Conservation (phyloP, 495 filamentous ascomycete genomes). For the Hyaloscypha bicolor region DNA sequence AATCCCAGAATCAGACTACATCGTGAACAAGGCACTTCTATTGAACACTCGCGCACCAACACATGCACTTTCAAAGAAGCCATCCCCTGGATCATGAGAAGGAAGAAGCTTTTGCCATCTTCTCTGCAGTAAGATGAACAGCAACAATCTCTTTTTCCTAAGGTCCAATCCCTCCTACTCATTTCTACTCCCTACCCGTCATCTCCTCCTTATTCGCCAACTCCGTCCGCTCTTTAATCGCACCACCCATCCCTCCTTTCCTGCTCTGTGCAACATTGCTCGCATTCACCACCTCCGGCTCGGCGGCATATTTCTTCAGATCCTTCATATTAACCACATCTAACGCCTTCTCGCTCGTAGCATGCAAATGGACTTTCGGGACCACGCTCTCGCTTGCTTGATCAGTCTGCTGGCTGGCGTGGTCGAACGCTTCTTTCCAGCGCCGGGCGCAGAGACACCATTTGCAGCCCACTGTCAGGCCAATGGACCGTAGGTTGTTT, state of each 20-base stretch:
- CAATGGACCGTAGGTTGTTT: conserved; percentile 56
- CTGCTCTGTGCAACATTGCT: conserved; percentile 18
- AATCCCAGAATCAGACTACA: too few relatives aligned
- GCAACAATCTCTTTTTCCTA: too few relatives aligned
- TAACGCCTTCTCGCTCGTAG: conserved; percentile 52
- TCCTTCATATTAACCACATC: conserved; percentile 45
- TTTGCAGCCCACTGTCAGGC: conserved; percentile 56
- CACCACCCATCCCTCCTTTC: conserved; percentile 10
- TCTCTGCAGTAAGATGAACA: too few relatives aligned
- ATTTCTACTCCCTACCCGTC: background rate
- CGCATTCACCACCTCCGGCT: conserved; percentile 33
- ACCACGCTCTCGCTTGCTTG: conserved; percentile 39
- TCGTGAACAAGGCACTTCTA: too few relatives aligned
- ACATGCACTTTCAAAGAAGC: too few relatives aligned
- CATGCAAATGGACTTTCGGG: conserved; percentile 46
- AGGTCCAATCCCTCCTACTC: too few relatives aligned
- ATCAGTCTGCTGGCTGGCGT: conserved; percentile 32
- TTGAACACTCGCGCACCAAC: too few relatives aligned
- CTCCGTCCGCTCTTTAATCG: conserved; percentile 17
- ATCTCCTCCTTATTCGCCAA: conserved; percentile 16
- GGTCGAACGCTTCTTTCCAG: conserved; percentile 56
- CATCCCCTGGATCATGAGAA: too few relatives aligned
- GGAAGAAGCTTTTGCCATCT: too few relatives aligned
- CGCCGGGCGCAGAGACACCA: conserved; percentile 61
- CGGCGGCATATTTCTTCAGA: conserved; percentile 47